Evolutionary conservation across 805 yeast genomes (phyloP), one percentile per base, ranked within the genome.

Genomic region (Zygoascus biomembranicola): DNA sequence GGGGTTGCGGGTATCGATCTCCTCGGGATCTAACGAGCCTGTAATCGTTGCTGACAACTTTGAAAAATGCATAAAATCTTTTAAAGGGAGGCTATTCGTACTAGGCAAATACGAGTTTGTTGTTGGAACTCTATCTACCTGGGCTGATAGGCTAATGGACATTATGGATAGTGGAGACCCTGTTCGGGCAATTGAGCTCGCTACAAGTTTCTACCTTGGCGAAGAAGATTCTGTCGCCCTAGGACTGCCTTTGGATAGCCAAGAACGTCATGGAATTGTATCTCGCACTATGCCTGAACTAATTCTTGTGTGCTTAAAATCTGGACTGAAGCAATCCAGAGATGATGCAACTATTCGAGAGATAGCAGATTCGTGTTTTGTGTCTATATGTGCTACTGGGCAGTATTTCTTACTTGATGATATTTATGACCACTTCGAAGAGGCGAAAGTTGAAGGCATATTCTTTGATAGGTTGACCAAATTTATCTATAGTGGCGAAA

Each of bases 71-170:
- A 63, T 76, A 39, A 66, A 61, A 52, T 63, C 71, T 0, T 72
- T 69, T 55, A 78, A 72, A 55, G 74, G 77, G 1, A 73, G 77
- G 20, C 47, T 88, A 0, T 76, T 81, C 59, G 53, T 80, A 1
- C 59, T 83, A 50, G 85, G 85, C 0, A 69, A 72, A 43, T 75
- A 76, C 51, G 82, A 79, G 53, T 62, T 81, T 44, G 69, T 69
- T 5, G 73, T 82, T 2, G 95, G 90, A 0, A 72, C 80, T 23
- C 66, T 81, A 14, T 71, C 81, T 2, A 81, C 77, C 59, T 88
- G 90, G 96, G 87, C 84, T 0, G 90, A 85, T 58, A 70, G 74
- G 28, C 65, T 87, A 1, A 65, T 78, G 54, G 71, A 67, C 6
- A 62, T 78, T 11, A 70, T 88, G 48, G 70, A 77, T 10, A 59